Conservation (phyloP, 345 rosid species). For the Geranium brycei region DNA sequence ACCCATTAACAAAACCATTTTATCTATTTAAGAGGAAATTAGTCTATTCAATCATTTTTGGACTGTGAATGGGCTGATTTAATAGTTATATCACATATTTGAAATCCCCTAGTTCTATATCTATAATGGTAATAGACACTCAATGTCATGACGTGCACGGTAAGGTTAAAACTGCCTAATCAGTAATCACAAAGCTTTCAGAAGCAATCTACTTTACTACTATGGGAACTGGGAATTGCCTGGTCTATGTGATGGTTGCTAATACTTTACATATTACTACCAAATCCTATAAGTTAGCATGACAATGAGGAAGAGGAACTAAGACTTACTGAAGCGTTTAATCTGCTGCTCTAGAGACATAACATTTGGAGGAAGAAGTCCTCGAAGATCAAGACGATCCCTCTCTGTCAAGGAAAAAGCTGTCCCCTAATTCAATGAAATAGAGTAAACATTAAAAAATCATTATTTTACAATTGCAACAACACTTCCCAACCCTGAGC, state of each 20-base stretch:
- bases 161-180: too few relatives aligned
- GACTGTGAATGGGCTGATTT: neutral
- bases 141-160: too few relatives aligned
- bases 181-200: too few relatives aligned
- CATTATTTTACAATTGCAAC: neutral
- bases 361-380: constrained; percentile 84
- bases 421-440: constrained; percentile 50
- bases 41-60: neutral
- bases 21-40: too few relatives aligned
- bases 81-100: neutral
- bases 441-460: neutral
- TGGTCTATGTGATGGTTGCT: too few relatives aligned
- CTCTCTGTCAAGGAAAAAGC: constrained; percentile 92
- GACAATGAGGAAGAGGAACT: neutral
- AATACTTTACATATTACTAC: too few relatives aligned
- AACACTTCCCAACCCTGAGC: neutral
- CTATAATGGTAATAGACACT: neutral
- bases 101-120: neutral
- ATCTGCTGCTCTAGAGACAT: constrained; percentile 84
- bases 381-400: constrained; percentile 89
- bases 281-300: neutral
- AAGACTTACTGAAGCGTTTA: constrained; percentile 66
- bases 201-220: too few relatives aligned
- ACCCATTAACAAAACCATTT: too few relatives aligned
- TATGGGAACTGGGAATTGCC: too few relatives aligned